phyloP scores from a whole-genome alignment of 2,329 filamentous ascomycete genomes.

The Colletotrichum sp. region DNA sequence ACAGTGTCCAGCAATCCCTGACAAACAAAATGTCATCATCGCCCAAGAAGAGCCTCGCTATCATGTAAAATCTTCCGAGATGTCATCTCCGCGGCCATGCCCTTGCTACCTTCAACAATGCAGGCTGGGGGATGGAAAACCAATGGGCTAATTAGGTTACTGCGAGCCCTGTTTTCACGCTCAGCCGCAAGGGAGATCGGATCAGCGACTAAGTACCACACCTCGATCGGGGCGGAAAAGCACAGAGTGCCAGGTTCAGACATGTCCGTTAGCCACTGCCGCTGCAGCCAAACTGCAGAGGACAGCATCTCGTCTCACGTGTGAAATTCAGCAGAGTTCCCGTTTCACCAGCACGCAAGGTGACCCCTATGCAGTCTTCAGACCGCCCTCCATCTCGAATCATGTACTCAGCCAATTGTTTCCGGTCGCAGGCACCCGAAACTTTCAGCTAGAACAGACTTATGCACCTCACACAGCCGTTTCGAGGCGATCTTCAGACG shows the following conservation, averaged over 20 bases:
- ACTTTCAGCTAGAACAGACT: not conserved
- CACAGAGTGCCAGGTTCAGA: not conserved
- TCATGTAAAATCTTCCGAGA: not conserved
- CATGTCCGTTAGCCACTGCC: not conserved
- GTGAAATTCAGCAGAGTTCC: not conserved
- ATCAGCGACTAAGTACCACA: not conserved
- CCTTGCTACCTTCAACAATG: not conserved
- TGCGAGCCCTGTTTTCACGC: not conserved
- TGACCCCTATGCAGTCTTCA: not conserved
- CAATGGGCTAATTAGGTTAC: not conserved
- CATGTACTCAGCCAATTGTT: not conserved
- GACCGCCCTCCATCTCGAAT: not conserved
- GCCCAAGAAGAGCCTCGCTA: not conserved
- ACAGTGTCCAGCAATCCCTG: not conserved
- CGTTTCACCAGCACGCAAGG: not conserved
- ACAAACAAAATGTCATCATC: not conserved
- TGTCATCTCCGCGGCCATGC: not conserved
- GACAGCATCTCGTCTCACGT: not conserved
- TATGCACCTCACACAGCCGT: constrained; percentile 6
- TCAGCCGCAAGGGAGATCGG: not conserved
- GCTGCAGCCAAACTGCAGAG: not conserved
- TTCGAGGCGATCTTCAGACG: not conserved
- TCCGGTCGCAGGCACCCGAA: not conserved
- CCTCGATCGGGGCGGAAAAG: not conserved
- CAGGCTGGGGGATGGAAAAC: not conserved